Conservation (phyloP, 1,139 yeast genomes). For the Debaryomyces fabryi region DNA sequence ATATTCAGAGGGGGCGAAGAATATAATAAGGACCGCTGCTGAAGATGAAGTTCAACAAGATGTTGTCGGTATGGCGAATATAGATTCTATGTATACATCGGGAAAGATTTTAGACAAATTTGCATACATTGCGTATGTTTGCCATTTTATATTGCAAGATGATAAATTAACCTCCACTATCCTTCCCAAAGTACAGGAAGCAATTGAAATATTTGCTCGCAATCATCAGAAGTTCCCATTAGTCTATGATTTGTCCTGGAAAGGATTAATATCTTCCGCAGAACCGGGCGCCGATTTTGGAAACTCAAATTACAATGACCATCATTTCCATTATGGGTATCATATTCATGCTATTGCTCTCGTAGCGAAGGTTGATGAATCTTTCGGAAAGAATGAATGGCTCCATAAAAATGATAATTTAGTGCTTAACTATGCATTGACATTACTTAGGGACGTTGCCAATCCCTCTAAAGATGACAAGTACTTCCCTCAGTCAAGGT, state of each 20-base stretch:
- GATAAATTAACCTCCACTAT: slow-evolving; percentile 42
- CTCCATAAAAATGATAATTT: slow-evolving; percentile 28
- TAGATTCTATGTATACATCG: slow-evolving; percentile 74
- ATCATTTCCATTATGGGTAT: slow-evolving; percentile 81
- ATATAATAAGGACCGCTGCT: slow-evolving; percentile 51
- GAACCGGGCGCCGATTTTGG: slow-evolving; percentile 73
- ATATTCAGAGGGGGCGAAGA: slow-evolving; percentile 42
- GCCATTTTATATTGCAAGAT: slow-evolving; percentile 59
- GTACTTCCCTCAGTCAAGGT: slow-evolving; percentile 43
- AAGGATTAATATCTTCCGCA: slow-evolving; percentile 73
- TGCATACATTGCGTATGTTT: slow-evolving; percentile 69
- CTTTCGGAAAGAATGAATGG: slow-evolving; percentile 27
- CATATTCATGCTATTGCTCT: slow-evolving; percentile 75
- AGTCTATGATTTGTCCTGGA: slow-evolving; percentile 69
- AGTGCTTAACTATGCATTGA: slow-evolving; percentile 34
- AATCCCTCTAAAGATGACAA: slow-evolving; percentile 39
- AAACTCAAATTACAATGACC: slow-evolving; percentile 76
- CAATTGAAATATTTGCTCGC: slow-evolving; percentile 59
- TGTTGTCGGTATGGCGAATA: slow-evolving; percentile 58
- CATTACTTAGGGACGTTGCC: slow-evolving; percentile 45
- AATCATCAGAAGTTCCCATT: slow-evolving; percentile 65
- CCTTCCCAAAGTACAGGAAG: slow-evolving; percentile 55
- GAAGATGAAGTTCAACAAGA: slow-evolving; percentile 54
- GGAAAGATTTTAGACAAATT: slow-evolving; percentile 77
- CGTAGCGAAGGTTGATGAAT: slow-evolving; percentile 55